Evolutionary conservation across 78 protist species (phyloP).

Genomic region (Tieghemostelium lacteum): DNA sequence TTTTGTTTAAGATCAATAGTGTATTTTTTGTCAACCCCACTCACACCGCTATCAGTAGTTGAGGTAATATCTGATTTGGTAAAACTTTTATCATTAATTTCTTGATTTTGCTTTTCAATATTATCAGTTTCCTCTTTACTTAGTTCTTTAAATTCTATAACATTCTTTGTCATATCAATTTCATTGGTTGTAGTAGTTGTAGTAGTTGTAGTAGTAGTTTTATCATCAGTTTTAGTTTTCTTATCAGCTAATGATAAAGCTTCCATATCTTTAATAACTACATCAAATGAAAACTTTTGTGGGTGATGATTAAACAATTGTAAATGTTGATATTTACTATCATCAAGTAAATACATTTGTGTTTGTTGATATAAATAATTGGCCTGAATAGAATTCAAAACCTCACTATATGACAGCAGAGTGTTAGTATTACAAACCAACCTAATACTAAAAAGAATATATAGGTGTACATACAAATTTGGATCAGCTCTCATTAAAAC

Average conservation of each 20-base stretch:
- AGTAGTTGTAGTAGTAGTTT: neutral
- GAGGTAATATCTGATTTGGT: neutral
- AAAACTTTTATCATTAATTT: neutral
- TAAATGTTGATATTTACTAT: slow-evolving; percentile 52
- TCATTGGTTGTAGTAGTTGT: slow-evolving; percentile 11
- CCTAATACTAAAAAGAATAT: neutral
- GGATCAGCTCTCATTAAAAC: slow-evolving; percentile 80
- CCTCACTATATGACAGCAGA: slow-evolving; percentile 18
- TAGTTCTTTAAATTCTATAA: slow-evolving; percentile 14
- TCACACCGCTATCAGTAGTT: neutral
- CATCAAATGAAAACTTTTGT: slow-evolving; percentile 29
- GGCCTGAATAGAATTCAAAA: slow-evolving; percentile 56
- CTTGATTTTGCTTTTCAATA: slow-evolving; percentile 1
- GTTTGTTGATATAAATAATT: slow-evolving; percentile 50
- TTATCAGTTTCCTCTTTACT: neutral
- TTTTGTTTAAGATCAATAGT: neutral
- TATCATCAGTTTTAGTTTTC: neutral
- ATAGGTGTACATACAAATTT: slow-evolving; percentile 25
- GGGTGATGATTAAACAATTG: slow-evolving; percentile 54
- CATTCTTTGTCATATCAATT: slow-evolving; percentile 1
- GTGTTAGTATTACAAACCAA: neutral
- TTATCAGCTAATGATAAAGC: slow-evolving; percentile 8
- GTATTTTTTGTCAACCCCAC: neutral
- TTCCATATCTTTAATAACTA: slow-evolving; percentile 21
- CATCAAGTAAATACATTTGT: slow-evolving; percentile 57